Evolutionary conservation across 2,329 filamentous ascomycete genomes (phyloP).

Genomic region (Aspergillus neotritici): DNA sequence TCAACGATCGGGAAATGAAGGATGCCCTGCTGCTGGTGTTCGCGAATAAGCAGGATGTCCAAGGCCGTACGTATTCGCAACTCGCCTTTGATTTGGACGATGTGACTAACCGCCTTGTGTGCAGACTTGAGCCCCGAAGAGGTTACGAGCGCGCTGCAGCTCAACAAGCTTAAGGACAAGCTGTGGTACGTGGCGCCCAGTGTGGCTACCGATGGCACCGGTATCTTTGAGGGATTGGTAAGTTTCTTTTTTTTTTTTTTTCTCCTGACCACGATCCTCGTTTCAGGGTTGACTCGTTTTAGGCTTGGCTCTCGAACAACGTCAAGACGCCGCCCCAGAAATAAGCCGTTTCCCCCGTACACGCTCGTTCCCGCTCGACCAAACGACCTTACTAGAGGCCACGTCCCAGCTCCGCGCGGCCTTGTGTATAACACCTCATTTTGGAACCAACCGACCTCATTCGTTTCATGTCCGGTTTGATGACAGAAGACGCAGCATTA

Average conservation of each 20-base stretch:
- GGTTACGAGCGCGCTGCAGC: constrained; percentile 70
- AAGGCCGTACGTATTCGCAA: constrained; percentile 56
- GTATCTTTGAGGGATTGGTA: constrained; percentile 72
- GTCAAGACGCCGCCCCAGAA: constrained; percentile 56
- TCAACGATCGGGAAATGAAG: constrained; percentile 97
- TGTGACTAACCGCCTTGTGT: constrained; percentile 11
- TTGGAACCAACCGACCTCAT: constrained; percentile 22
- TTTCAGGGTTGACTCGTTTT: constrained; percentile 14
- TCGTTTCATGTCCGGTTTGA: constrained; percentile 37
- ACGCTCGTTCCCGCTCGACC: not conserved
- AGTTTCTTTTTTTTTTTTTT: constrained; percentile 22
- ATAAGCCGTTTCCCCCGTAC: constrained; percentile 20
- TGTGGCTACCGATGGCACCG: constrained; percentile 75
- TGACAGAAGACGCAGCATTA: constrained; percentile 40
- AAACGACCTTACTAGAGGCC: constrained; percentile 16
- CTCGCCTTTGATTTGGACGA: not conserved
- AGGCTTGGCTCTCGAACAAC: constrained; percentile 76
- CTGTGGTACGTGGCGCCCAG: constrained; percentile 81
- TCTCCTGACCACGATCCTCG: not conserved
- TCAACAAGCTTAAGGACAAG: constrained; percentile 73
- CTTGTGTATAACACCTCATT: constrained; percentile 33
- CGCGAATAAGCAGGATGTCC: constrained; percentile 97
- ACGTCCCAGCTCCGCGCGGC: constrained; percentile 5
- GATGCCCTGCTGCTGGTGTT: constrained; percentile 91
- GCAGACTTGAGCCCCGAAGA: constrained; percentile 73